These are phyloP conservation scores for Sabuloglossum arenarium DNA, from an alignment of 495 filamentous ascomycete species.

Conservation along the genomic window DNA sequence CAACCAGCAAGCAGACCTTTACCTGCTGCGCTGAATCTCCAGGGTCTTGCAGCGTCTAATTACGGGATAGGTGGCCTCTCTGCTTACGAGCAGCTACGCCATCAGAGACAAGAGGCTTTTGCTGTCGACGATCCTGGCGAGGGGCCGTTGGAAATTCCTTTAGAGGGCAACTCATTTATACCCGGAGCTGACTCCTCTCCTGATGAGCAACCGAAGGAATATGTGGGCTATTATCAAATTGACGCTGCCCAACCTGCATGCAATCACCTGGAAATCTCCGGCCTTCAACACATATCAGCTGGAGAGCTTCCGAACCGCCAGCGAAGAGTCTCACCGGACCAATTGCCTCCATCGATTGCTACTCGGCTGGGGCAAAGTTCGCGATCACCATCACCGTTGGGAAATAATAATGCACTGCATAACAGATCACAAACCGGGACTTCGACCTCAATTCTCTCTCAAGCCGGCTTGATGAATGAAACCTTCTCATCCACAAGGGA, in stretches of 20 bases:
- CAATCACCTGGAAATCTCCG: constrained; percentile 23
- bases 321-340: constrained; percentile 4
- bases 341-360: constrained; percentile 1
- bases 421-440: constrained; percentile 8
- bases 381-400: constrained; percentile 19
- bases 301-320: constrained; percentile 22
- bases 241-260: constrained; percentile 33
- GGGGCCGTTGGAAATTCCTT: constrained; percentile 17
- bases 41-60: constrained; percentile 21
- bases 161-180: constrained; percentile 11
- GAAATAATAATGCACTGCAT: constrained; percentile 15
- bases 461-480: neutral
- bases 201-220: constrained; percentile 28
- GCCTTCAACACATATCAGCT: constrained; percentile 23
- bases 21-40: constrained; percentile 21
- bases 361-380: constrained; percentile 13
- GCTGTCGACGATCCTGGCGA: constrained; percentile 12
- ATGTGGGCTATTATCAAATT: constrained; percentile 42
- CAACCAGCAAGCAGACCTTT: constrained; percentile 35
- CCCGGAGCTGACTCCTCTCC: constrained; percentile 10
- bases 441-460: neutral
- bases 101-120: constrained; percentile 12
- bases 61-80: constrained; percentile 3
- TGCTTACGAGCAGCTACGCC: constrained; percentile 22
- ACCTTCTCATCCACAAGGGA: neutral